Conservation (phyloP, 23 red algal species). For the Gracilaria domingensis region DNA sequence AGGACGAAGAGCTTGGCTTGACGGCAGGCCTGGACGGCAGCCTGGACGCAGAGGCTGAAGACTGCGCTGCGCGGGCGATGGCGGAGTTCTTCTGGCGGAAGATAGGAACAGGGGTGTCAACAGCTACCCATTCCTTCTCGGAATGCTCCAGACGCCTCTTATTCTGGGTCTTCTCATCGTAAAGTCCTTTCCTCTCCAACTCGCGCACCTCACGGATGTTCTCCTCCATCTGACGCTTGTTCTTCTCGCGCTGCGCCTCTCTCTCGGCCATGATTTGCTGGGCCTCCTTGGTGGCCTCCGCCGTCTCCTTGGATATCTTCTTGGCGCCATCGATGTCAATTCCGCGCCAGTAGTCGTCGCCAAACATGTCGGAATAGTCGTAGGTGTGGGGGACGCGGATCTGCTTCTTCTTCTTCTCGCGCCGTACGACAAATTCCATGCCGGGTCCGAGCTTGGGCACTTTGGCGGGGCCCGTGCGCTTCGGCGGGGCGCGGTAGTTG, state of each 20-base stretch:
- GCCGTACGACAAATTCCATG: conserved; percentile 63
- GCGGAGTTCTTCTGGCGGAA: conserved; percentile 34
- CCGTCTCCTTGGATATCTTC: conserved; percentile 41
- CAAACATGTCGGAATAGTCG: conserved; percentile 72
- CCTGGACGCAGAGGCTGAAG: not conserved
- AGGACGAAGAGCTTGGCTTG: not conserved
- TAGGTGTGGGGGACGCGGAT: conserved; percentile 57
- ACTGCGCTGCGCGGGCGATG: conserved; percentile 7
- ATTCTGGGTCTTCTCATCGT: conserved; percentile 30
- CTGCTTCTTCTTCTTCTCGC: conserved; percentile 51
- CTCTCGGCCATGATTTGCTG: conserved; percentile 40
- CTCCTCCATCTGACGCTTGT: conserved; percentile 17
- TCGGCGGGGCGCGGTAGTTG: conserved; percentile 20
- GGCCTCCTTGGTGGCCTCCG: conserved; percentile 35
- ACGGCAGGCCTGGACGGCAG: not conserved
- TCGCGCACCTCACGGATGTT: conserved; percentile 28
- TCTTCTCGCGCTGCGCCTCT: conserved; percentile 1
- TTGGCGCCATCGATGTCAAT: conserved; percentile 33
- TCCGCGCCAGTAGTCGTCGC: conserved; percentile 48
- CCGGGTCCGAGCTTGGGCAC: conserved; percentile 14
- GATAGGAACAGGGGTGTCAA: conserved; percentile 51
- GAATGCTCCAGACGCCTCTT: conserved; percentile 19
- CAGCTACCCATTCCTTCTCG: conserved; percentile 47
- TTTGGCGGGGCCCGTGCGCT: not conserved
- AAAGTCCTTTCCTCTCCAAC: conserved; percentile 13